Conservation (phyloP, 371 early-diverging fungal species). For the Lichtheimia corymbifera region DNA sequence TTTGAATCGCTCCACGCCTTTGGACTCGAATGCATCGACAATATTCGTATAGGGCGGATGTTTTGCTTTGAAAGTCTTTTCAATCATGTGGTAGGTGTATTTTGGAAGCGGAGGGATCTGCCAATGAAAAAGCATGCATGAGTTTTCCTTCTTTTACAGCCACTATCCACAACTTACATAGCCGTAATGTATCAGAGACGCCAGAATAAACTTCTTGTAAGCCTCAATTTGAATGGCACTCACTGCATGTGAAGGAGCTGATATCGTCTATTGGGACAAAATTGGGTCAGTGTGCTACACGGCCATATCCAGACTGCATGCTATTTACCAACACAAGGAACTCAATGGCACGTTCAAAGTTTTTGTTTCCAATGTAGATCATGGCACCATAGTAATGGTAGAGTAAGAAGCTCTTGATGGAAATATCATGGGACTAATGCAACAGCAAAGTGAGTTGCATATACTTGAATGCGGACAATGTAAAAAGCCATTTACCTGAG, state of each 20-base stretch:
- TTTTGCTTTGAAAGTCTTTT: conserved; percentile 49
- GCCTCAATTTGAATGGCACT: conserved; percentile 83
- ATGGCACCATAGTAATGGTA: conserved; percentile 84
- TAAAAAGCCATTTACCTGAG: conserved; percentile 29
- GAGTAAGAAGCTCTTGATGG: conserved; percentile 61
- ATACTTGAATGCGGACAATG: background rate
- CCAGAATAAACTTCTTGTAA: conserved; percentile 69
- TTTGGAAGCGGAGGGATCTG: conserved; percentile 58
- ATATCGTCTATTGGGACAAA: conserved; percentile 41
- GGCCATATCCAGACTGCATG: background rate
- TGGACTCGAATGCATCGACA: conserved; percentile 57
- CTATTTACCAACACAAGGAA: conserved; percentile 56
- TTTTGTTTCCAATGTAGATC: conserved; percentile 67
- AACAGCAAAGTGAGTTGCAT: background rate
- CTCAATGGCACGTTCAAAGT: conserved; percentile 65
- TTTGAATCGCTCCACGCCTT: conserved; percentile 30
- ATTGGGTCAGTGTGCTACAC: background rate
- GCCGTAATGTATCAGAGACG: conserved; percentile 64
- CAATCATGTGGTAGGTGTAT: conserved; percentile 57
- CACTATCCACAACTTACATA: conserved; percentile 24
- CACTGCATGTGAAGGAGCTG: conserved; percentile 60
- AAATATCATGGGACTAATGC: conserved; percentile 27
- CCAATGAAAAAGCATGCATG: background rate
- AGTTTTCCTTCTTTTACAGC: background rate
- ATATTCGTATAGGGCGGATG: conserved; percentile 58